phyloP scores from a whole-genome alignment of 495 filamentous ascomycete species.

The Sporormia fimetaria region DNA sequence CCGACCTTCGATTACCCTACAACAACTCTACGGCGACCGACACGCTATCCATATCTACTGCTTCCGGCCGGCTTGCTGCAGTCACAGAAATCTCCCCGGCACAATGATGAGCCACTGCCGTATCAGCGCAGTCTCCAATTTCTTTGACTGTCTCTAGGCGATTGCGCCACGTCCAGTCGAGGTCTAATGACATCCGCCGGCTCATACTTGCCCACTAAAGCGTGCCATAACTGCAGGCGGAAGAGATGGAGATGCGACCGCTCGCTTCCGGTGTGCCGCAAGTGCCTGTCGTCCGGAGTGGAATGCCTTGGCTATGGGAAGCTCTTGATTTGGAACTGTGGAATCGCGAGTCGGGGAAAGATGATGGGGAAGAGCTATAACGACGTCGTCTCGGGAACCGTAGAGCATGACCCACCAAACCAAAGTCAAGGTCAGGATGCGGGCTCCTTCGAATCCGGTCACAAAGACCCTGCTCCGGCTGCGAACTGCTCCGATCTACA shows the following conservation, averaged over 20 bases:
- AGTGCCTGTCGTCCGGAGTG: conserved; percentile 28
- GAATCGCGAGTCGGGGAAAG: conserved; percentile 35
- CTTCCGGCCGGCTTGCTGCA: too few species aligned
- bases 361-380: conserved; percentile 40
- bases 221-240: conserved; percentile 34
- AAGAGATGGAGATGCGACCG: conserved; percentile 34
- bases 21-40: too few species aligned
- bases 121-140: too few species aligned
- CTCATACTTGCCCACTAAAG: conserved; percentile 9
- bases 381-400: conserved; percentile 25
- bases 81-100: too few species aligned
- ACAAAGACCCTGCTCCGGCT: too few species aligned
- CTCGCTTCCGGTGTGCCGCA: conserved; percentile 31
- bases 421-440: conserved; percentile 13
- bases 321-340: conserved; percentile 33
- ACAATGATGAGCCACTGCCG: too few species aligned
- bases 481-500: too few species aligned
- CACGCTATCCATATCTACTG: too few species aligned
- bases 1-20: conserved; percentile 3
- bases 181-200: not conserved
- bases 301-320: conserved; percentile 36
- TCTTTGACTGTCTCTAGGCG: too few species aligned
- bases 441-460: too few species aligned
- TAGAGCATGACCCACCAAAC: not conserved
- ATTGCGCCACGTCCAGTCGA: too few species aligned